Evolutionary conservation across 2,329 filamentous ascomycete species (phyloP).

Genomic region (Penicillium sp.): DNA sequence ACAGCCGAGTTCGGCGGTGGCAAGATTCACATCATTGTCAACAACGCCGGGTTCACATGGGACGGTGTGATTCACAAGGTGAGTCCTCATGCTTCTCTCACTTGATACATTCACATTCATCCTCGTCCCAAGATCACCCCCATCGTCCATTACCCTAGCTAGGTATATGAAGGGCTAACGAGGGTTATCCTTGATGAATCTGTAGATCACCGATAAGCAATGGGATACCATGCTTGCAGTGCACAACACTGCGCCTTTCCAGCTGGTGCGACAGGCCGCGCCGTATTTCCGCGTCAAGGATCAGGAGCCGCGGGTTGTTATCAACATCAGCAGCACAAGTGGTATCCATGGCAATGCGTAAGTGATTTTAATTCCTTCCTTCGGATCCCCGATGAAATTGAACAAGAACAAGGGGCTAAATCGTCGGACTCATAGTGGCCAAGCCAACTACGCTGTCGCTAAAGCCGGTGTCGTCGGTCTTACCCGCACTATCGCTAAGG

Average conservation of each 20-base stretch:
- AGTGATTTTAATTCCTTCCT: slow-evolving; percentile 7
- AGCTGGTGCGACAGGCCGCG: slow-evolving; percentile 73
- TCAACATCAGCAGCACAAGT: slow-evolving; percentile 81
- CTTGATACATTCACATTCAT: not conserved
- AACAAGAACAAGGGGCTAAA: not conserved
- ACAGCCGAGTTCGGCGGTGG: slow-evolving; percentile 78
- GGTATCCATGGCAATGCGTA: slow-evolving; percentile 79
- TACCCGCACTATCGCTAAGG: slow-evolving; percentile 86
- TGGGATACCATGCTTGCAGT: slow-evolving; percentile 85
- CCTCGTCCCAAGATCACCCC: not conserved
- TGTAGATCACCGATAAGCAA: slow-evolving; percentile 77
- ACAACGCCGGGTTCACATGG: slow-evolving; percentile 92
- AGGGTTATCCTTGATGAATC: not conserved
- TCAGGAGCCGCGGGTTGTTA: slow-evolving; percentile 71
- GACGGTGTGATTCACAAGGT: slow-evolving; percentile 87
- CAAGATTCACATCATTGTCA: slow-evolving; percentile 88
- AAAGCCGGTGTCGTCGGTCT: slow-evolving; percentile 82
- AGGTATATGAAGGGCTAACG: not conserved
- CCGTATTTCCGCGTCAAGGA: slow-evolving; percentile 88
- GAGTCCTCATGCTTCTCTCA: slow-evolving; percentile 1
- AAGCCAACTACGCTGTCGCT: slow-evolving; percentile 82
- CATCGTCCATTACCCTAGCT: not conserved
- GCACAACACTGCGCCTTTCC: slow-evolving; percentile 83
- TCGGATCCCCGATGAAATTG: not conserved
- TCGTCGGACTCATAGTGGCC: slow-evolving; percentile 51